Percentiles rank a stretch among this genome's conserved stretches.
phyloP scores from a whole-genome alignment of 371 early-diverging fungal genomes.

The Synchytrium microbalum region DNA sequence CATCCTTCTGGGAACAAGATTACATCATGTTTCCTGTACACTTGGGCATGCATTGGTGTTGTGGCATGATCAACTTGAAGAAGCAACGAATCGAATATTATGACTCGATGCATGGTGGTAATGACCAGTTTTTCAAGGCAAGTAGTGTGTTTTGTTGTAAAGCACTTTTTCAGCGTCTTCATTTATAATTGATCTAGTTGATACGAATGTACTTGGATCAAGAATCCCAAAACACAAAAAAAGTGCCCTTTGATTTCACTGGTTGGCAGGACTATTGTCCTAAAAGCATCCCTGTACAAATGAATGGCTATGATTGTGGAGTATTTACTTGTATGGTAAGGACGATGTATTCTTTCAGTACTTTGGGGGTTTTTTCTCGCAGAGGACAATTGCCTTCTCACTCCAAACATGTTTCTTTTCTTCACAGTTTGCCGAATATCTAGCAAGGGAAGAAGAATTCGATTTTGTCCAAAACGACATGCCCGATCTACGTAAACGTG shows the following conservation, averaged over 20 bases:
- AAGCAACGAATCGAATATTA: conserved; percentile 66
- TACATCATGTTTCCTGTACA: conserved; percentile 84
- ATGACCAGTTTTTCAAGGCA: conserved; percentile 42
- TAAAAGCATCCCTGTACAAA: conserved; percentile 71
- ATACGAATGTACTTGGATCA: conserved; percentile 57
- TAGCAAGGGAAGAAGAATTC: conserved; percentile 49
- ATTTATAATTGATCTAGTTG: conserved; percentile 31
- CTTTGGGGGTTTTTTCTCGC: too few relatives aligned
- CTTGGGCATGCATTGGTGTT: conserved; percentile 81
- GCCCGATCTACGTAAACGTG: conserved; percentile 58
- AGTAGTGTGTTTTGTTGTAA: conserved; percentile 9
- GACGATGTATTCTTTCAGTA: neutral
- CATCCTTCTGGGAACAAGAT: conserved; percentile 74
- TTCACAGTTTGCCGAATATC: conserved; percentile 76
- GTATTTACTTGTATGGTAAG: conserved; percentile 82
- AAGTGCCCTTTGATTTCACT: conserved; percentile 43
- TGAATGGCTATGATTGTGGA: conserved; percentile 94
- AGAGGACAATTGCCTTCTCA: too few relatives aligned
- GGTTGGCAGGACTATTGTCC: conserved; percentile 54
- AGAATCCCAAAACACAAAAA: conserved; percentile 70
- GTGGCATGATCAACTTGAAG: conserved; percentile 68
- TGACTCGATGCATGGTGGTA: conserved; percentile 72
- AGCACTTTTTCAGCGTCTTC: neutral
- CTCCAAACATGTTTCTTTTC: too few relatives aligned
- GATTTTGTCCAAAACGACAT: conserved; percentile 71